Base-by-base conservation (phyloP, 2,329 filamentous ascomycete genomes). In the Aspergillus ochraceus region DNA sequence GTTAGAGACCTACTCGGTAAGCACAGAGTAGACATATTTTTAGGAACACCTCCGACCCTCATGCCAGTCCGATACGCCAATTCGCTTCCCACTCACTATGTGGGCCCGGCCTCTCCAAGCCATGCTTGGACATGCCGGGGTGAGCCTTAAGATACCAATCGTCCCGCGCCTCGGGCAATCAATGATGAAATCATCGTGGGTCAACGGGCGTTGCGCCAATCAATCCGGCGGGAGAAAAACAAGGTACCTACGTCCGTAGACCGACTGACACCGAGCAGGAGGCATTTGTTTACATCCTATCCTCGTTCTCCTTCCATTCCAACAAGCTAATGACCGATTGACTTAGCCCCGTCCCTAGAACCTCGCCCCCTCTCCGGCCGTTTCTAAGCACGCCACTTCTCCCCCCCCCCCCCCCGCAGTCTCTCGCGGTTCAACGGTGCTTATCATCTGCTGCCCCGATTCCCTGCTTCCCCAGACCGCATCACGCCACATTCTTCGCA, bases 181-280 rank as follows among this genome's bases (percentile, higher is more conserved):
- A 30, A 10, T 32, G 12, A 56, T 56, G 54, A 51, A 56, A 49
- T 56, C 54, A 55, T 55, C 20, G 46, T 30, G 26, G 36, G 46
- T 22, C 54, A 17, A 26, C 29, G 30, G 46, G 47, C 47, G 39
- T 14, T 50, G 30, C 47, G 29, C 53, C 42, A 56, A 49, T 39
- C 42, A 42, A 36, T 36, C 32, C 4, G 32, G 11, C 32, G 14
- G 36, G 17, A 42, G 36, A 17, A 42, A 42, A n/a, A 6, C 36
- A 36, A 42, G 36, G 36, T 42, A 17, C 17, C 3, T n/a, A 6
- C 36, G 36, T 42, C 32, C 32, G 32, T 36, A 36, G 32, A 36
- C 32, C 32, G 32, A n/a, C 36, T n/a, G 32, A 36, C 11, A 36
- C 10, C 36, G 6, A 42, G 6, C 36, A 8, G 17, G 36, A 42